Base-by-base conservation (phyloP, 768 basidiomycete genomes). In the Leucogyrophana mollusca region DNA sequence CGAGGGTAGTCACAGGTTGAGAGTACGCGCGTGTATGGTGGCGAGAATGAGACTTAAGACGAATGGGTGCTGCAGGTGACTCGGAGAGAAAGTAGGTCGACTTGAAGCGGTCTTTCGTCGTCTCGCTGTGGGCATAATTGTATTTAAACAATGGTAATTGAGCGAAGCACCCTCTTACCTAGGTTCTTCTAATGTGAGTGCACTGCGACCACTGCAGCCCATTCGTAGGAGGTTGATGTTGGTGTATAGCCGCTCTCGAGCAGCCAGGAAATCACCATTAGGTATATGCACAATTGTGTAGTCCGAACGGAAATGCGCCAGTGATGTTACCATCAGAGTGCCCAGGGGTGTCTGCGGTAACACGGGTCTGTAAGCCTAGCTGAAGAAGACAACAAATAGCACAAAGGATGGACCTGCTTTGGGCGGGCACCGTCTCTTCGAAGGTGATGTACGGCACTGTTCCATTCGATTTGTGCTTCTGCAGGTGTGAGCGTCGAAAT, bases 251-350 rank as follows among this genome's bases (percentile, higher is more conserved):
- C 80, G 81, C 47, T 87, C 80, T 50, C 76, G 77, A 24, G 74
- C 73, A 32, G 76, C 73, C 16, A 78, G 72, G 64, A 83, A 87
- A 62, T 84, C 73, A 10, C 66, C 90, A 36, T 73, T 67, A 0
- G 88, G 88, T 43, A 93, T 81, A 49, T 79, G 83, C 24, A 92
- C 85, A 50, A 92, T 90, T 46, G 87, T 87, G 61, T 82, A 88
- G 71, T 92, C 90, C 2, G 89, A 90, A 45, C 87, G 87, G 61
- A 93, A 93, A 70, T 88, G 85, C 35, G 88, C 87, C 21, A 93
- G 78, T 9, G 89, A 91, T 21, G 90, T 93, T 46, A 82, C 79
- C 79, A 92, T 82, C 56, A 93, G 73, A 20, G 76, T 66, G 40
- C 90, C 90, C 43, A 82, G 68, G 11, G 76, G 72, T 9, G 82